Evolutionary conservation across 139 green algal genomes (phyloP), one percentile per base, ranked within the genome.

Genomic region (Chlamydomonas sp.): DNA sequence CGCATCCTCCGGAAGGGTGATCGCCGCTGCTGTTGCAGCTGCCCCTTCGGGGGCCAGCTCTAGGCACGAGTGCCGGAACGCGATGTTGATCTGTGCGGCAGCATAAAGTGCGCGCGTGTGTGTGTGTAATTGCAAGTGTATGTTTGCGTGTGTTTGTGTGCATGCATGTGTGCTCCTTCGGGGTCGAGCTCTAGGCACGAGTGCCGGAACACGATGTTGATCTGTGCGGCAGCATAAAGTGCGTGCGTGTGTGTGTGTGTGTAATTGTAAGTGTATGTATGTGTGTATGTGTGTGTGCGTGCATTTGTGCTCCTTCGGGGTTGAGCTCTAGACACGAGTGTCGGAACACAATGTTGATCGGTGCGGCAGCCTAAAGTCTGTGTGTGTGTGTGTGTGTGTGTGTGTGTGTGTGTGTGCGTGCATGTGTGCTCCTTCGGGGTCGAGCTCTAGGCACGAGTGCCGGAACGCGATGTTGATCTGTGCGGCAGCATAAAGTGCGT

Each of bases 401-500:
- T n/a, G n/a, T n/a, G n/a, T n/a, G n/a, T n/a, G n/a, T n/a, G n/a
- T n/a, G n/a, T n/a, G n/a, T n/a, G n/a, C n/a, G n/a, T n/a, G n/a
- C n/a, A n/a, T 33, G 20, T 31, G 13, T 13, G 6, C 59, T 48
- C 43, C 43, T 13, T 20, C 59, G 31, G n/a, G 20, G 6, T n/a
- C 29, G 31, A 66, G 31, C 59, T 36, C 29, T 5, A 39, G 26
- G 24, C 5, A 13, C 13, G 22, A 26, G 31, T 43, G 6, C 16
- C 33, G 59, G 33, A 43, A 66, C 8, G 59, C 59, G 5, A 66
- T 5, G 6, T 33, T 38, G 59, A 66, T 66, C 26, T n/a, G n/a
- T n/a, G n/a, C n/a, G n/a, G n/a, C n/a, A n/a, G n/a, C n/a, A n/a
- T n/a, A n/a, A n/a, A n/a, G n/a, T n/a, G n/a, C n/a, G n/a, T n/a